Conservation (phyloP, 2,329 filamentous ascomycete genomes). For the Boeremia exigua region DNA sequence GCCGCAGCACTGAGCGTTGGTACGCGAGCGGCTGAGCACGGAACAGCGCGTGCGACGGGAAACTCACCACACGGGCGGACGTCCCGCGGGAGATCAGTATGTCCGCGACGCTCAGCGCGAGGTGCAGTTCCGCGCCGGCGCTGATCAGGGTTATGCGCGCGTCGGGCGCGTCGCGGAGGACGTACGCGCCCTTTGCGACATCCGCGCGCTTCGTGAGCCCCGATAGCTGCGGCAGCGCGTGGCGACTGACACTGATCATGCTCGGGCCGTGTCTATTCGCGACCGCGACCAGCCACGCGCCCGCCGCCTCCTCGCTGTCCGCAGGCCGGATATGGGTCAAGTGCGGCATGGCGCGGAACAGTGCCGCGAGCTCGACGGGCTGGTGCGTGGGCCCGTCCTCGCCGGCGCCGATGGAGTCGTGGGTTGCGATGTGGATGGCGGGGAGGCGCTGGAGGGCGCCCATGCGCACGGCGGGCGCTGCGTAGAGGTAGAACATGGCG, state of each 20-base stretch:
- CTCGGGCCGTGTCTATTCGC: conserved; percentile 48
- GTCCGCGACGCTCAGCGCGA: conserved; percentile 50
- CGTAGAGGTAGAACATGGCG: conserved; percentile 69
- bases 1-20: conserved; percentile 54
- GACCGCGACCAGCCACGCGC: conserved; percentile 60
- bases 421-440: conserved; percentile 66
- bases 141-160: conserved; percentile 56
- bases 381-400: conserved; percentile 69
- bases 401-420: conserved; percentile 61
- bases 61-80: conserved; percentile 56
- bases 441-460: conserved; percentile 63
- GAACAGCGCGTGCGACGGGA: conserved; percentile 59
- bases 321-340: conserved; percentile 65
- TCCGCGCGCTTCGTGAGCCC: conserved; percentile 48
- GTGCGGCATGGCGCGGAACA: conserved; percentile 69
- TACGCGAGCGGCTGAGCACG: conserved; percentile 55
- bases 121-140: conserved; percentile 55
- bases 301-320: conserved; percentile 64
- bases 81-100: conserved; percentile 43
- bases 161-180: conserved; percentile 51
- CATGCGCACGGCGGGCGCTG: conserved; percentile 66
- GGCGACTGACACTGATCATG: conserved; percentile 56
- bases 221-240: conserved; percentile 53
- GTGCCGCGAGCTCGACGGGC: conserved; percentile 61
- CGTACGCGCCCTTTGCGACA: conserved; percentile 55